A percentile compares a stretch with the other conserved stretches of the same genome.
phyloP scores from a whole-genome alignment of 139 green algal genomes.

The Raphidocelis subcapitata region DNA sequence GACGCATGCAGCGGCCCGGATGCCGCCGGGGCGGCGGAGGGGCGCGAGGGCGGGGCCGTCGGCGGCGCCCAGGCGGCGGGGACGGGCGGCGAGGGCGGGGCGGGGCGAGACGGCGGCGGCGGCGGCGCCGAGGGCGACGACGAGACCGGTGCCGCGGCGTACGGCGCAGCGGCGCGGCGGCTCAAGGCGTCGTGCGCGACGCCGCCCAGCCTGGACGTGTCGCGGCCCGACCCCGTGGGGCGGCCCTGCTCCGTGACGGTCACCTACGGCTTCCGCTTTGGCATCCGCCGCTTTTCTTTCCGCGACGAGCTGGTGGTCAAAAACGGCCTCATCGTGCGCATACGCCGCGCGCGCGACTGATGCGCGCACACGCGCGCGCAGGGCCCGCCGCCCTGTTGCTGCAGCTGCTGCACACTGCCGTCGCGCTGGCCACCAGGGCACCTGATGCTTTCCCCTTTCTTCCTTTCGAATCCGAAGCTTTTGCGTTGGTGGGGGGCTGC shows the following conservation, averaged over 20 bases:
- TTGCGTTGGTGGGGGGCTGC: no score
- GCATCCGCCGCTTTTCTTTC: slow-evolving; percentile 21
- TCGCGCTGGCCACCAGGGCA: no score
- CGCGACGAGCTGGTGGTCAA: slow-evolving; percentile 27
- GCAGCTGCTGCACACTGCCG: no score
- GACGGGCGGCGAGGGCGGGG: background rate
- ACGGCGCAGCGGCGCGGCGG: background rate
- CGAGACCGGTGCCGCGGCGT: background rate
- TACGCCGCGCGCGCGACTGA: background rate
- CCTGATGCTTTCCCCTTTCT: no score
- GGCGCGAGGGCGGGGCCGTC: background rate
- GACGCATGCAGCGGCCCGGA: no score
- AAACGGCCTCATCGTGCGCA: slow-evolving; percentile 15
- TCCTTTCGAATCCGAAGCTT: no score
- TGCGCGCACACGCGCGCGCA: no score
- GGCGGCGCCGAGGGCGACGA: background rate
- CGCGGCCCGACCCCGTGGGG: slow-evolving; percentile 7
- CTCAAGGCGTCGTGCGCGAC: slow-evolving; percentile 5
- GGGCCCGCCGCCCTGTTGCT: no score
- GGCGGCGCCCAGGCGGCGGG: background rate
- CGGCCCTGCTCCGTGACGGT: slow-evolving; percentile 6
- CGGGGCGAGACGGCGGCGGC: background rate
- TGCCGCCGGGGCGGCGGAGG: no score
- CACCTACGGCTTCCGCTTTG: slow-evolving; percentile 21
- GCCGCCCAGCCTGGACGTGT: slow-evolving; percentile 11